Percentiles rank a stretch among this genome's conserved stretches.
Conservation (phyloP, 1,284 basidiomycete genomes). For the Microbotryomycetes sp. region DNA sequence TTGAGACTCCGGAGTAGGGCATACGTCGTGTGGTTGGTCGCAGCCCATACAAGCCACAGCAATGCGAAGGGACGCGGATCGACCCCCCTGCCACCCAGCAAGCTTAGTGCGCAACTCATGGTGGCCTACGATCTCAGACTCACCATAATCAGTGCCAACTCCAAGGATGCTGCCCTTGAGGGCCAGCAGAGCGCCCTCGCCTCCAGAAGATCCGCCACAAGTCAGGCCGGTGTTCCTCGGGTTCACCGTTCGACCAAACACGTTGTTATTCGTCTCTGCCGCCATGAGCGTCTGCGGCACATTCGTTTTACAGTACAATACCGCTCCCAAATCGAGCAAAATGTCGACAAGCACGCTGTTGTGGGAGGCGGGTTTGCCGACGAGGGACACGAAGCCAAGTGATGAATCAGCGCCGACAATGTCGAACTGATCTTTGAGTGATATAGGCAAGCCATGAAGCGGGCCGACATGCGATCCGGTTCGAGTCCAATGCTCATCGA, state of each 20-base stretch:
- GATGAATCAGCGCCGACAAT: constrained; percentile 4
- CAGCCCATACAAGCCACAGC: constrained; percentile 9
- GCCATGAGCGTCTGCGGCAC: constrained; percentile 32
- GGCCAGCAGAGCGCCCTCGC: constrained; percentile 44
- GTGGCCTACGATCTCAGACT: too few species aligned
- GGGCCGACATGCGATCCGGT: constrained; percentile 40
- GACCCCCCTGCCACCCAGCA: too few species aligned
- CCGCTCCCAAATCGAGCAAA: constrained; percentile 31
- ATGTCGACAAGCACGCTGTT: background rate
- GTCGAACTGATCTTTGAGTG: constrained; percentile 50
- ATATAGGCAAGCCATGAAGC: constrained; percentile 49
- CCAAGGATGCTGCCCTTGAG: constrained; percentile 38
- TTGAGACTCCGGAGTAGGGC: constrained; percentile 5
- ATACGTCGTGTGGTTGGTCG: constrained; percentile 9
- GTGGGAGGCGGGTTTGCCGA: too few species aligned
- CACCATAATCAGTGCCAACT: constrained; percentile 45
- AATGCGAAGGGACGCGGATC: constrained; percentile 12
- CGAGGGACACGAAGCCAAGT: too few species aligned
- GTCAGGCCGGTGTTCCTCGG: constrained; percentile 42
- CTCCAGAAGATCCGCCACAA: constrained; percentile 42
- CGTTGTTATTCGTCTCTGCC: constrained; percentile 33
- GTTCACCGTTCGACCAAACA: constrained; percentile 41
- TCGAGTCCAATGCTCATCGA: background rate
- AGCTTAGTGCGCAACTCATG: too few species aligned
- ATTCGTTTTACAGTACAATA: constrained; percentile 37